Conservation (phyloP, 1,284 basidiomycete genomes). For the Ganoderma resinaceum region DNA sequence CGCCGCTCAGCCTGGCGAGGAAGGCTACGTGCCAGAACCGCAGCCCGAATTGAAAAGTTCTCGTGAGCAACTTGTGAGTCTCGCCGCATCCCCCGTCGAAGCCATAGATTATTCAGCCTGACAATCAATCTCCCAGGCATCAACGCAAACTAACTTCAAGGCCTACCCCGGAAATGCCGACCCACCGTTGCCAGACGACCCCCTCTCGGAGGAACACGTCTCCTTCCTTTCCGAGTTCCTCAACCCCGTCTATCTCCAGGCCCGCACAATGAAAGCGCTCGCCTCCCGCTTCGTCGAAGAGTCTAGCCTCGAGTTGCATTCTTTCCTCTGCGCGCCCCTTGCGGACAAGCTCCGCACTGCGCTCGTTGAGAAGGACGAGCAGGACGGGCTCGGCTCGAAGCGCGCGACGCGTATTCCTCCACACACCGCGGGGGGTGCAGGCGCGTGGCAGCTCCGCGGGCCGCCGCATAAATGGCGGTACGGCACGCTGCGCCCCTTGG, state of each 20-base stretch:
- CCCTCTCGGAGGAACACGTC: constrained; percentile 67
- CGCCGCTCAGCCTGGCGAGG: constrained; percentile 89
- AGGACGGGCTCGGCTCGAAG: constrained; percentile 70
- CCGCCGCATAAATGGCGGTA: constrained; percentile 97
- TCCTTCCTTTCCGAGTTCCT: constrained; percentile 84
- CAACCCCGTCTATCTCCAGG: constrained; percentile 90
- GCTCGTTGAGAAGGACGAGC: constrained; percentile 68
- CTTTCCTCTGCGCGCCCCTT: constrained; percentile 78
- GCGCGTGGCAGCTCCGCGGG: constrained; percentile 80
- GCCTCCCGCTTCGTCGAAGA: constrained; percentile 87
- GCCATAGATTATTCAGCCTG: not conserved
- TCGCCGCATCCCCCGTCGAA: not conserved
- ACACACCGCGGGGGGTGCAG: constrained; percentile 64
- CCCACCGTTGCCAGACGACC: constrained; percentile 55
- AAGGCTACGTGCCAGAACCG: constrained; percentile 73
- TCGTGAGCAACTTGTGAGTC: constrained; percentile 79
- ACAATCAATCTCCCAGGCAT: constrained; percentile 49
- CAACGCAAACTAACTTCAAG: constrained; percentile 66
- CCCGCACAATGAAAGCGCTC: constrained; percentile 83
- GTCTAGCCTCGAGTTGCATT: constrained; percentile 90
- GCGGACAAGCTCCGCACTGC: constrained; percentile 72
- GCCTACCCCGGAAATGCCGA: constrained; percentile 58
- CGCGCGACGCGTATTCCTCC: constrained; percentile 61
- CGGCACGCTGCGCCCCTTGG: constrained; percentile 59
- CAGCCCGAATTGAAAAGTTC: constrained; percentile 67